Base-by-base conservation (phyloP, 176 grass and related monocot genomes). In the Raddia distichophylla region DNA sequence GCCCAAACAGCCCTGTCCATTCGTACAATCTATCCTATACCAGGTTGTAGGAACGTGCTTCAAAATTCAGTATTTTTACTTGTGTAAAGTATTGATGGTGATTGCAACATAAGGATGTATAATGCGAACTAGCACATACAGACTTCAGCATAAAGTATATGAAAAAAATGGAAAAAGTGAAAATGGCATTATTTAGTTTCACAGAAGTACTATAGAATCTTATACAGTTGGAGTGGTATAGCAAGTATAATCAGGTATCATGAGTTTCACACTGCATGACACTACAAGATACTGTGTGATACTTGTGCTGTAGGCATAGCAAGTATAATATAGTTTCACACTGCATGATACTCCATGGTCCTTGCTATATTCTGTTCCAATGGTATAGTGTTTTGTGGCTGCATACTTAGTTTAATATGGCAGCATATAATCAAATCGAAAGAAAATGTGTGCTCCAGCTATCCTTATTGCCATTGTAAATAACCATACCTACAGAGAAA, bases 151-250 rank as follows among this genome's bases (percentile, higher is more conserved):
- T 60, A 56, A 45, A 70, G 9, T 69, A 50, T 50, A 35, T 48
- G 80, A 73, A 72, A 82, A 80, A 61, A 17, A 58, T 20, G 42
- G 22, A 59, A 40, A 74, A 12, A 19, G 54, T 19, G 63, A 76
- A 19, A 19, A 76, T 75, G 60, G 1, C 54, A 27, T 84, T n/a
- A 40, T 40, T 2, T 40, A 40, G 37, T 40, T 40, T 40, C 2
- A 40, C 37, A 40, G 37, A 40, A 40, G 4, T 40, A 40, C 37
- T 40, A 40, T 40, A 40, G 37, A 40, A 40, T 4, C 2, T 4
- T 40, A 40, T 40, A 40, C 37, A 2, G 37, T 40, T 40, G 37
- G 37, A 40, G 4, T 40, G 37, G 37, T 40, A 40, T 40, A 40
- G 37, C 37, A 40, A 40, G 37, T 40, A 40, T 40, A 40, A 40